Percentiles rank a stretch among this genome's conserved stretches.
Conservation (phyloP, 495 filamentous ascomycete species). For the Filosporella fistucella region DNA sequence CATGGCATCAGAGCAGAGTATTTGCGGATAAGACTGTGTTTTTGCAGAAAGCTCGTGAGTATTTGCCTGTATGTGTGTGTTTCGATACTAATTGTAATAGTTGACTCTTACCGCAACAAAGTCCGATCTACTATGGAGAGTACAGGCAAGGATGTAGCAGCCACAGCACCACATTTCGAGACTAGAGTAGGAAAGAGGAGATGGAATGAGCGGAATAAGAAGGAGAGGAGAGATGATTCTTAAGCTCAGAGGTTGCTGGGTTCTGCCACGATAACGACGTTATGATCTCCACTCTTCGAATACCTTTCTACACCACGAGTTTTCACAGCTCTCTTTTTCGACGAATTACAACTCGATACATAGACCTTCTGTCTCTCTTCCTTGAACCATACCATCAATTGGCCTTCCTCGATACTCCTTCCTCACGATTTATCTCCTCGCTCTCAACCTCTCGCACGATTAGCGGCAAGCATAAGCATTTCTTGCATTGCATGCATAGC, state of each 20-base stretch:
- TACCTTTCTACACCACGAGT: neutral
- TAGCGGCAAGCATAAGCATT: neutral
- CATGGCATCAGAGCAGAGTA: slow-evolving; percentile 86
- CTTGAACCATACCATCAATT: neutral
- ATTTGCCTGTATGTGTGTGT: neutral
- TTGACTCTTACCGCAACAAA: slow-evolving; percentile 94
- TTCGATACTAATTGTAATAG: slow-evolving; percentile 37
- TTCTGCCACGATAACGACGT: too few relatives aligned
- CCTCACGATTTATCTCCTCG: too few relatives aligned
- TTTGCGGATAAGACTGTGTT: slow-evolving; percentile 84
- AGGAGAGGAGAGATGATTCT: slow-evolving; percentile 10
- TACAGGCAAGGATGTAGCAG: slow-evolving; percentile 63
- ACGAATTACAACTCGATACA: neutral
- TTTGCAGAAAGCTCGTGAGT: slow-evolving; percentile 88
- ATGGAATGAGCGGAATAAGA: slow-evolving; percentile 64
- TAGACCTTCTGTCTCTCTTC: neutral
- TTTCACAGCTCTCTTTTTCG: neutral
- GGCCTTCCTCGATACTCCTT: neutral
- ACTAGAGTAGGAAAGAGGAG: slow-evolving; percentile 81
- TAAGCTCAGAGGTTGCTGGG: too few relatives aligned
- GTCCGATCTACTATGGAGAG: slow-evolving; percentile 75
- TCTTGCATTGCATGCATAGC: neutral
- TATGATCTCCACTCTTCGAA: too few relatives aligned
- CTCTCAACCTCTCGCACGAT: too few relatives aligned
- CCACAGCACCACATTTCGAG: slow-evolving; percentile 79